Conservation (phyloP, 2,329 filamentous ascomycete species). For the Samsoniella hepiali region DNA sequence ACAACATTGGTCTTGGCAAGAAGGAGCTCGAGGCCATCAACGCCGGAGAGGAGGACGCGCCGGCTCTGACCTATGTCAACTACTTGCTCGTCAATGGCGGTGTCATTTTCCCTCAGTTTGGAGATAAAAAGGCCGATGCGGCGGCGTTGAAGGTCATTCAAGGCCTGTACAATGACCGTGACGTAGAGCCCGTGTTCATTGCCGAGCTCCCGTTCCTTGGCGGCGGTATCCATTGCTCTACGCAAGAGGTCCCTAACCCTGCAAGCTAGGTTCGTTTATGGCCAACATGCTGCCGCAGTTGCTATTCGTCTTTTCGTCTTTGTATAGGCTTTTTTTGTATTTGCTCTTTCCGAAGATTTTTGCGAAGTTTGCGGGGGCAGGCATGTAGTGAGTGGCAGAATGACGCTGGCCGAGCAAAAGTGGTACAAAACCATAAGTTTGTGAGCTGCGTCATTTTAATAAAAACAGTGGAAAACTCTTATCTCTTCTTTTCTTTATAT, state of each 20-base stretch:
- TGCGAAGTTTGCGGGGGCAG: too few relatives aligned
- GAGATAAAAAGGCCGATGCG: slow-evolving; percentile 24
- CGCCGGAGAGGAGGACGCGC: not conserved
- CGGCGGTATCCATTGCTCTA: slow-evolving; percentile 30
- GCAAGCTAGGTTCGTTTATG: too few relatives aligned
- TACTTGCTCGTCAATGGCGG: slow-evolving; percentile 29
- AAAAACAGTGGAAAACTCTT: too few relatives aligned
- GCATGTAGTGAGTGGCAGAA: too few relatives aligned
- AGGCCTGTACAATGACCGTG: slow-evolving; percentile 20
- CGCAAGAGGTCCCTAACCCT: slow-evolving; percentile 26
- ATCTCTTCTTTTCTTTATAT: too few relatives aligned
- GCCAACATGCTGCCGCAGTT: too few relatives aligned
- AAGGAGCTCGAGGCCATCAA: slow-evolving; percentile 13
- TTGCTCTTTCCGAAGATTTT: too few relatives aligned
- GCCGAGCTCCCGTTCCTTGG: slow-evolving; percentile 23
- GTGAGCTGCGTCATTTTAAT: too few relatives aligned
- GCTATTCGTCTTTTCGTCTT: too few relatives aligned
- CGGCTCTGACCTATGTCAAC: slow-evolving; percentile 26
- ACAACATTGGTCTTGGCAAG: slow-evolving; percentile 19
- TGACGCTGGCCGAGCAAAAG: too few relatives aligned
- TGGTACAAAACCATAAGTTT: too few relatives aligned
- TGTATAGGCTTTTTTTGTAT: too few relatives aligned
- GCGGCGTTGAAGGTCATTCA: slow-evolving; percentile 22
- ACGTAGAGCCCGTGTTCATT: slow-evolving; percentile 23
- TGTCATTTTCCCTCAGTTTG: slow-evolving; percentile 30